These are phyloP conservation scores for Salix brachista DNA, from an alignment of 345 rosid species.

Conservation along the genomic window DNA sequence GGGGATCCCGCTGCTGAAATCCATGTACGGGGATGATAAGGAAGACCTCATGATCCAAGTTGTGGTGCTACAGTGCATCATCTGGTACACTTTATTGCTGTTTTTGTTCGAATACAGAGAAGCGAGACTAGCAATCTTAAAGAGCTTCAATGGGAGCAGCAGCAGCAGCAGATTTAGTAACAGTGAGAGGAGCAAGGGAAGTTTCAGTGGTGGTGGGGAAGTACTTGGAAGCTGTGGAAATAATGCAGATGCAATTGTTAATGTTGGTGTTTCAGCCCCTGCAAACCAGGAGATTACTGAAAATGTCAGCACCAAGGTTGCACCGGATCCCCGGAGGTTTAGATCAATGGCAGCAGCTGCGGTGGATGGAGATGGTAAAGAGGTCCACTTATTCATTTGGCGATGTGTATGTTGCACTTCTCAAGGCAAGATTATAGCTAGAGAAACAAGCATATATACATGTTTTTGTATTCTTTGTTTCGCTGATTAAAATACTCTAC, in stretches of 20 bases:
- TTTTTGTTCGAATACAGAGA: slow-evolving; percentile 25
- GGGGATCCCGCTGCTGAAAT: slow-evolving; percentile 26
- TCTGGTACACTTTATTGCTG: slow-evolving; percentile 26
- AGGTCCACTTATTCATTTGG: slow-evolving; percentile 27
- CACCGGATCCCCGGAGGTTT: no score
- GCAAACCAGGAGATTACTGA: no score
- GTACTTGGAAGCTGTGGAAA: not conserved
- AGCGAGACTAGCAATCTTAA: slow-evolving; percentile 4
- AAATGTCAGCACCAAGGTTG: no score
- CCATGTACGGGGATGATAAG: slow-evolving; percentile 27
- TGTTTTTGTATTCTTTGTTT: not conserved
- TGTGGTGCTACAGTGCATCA: slow-evolving; percentile 25
- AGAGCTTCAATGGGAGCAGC: not conserved
- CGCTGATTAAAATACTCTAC: not conserved
- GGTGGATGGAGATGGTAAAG: slow-evolving; percentile 15
- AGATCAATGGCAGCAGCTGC: not conserved
- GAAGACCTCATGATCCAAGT: slow-evolving; percentile 19
- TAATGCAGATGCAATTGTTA: not conserved
- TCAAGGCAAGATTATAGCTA: slow-evolving; percentile 6
- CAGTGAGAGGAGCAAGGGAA: no score
- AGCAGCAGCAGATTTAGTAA: no score
- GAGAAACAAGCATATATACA: not conserved
- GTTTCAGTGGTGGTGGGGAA: no score
- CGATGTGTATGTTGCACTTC: slow-evolving; percentile 20
- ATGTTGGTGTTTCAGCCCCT: no score